These are phyloP conservation scores for Berberis thunbergii DNA, from an alignment of 164 flowering plant genomes.

Conservation along the genomic window DNA sequence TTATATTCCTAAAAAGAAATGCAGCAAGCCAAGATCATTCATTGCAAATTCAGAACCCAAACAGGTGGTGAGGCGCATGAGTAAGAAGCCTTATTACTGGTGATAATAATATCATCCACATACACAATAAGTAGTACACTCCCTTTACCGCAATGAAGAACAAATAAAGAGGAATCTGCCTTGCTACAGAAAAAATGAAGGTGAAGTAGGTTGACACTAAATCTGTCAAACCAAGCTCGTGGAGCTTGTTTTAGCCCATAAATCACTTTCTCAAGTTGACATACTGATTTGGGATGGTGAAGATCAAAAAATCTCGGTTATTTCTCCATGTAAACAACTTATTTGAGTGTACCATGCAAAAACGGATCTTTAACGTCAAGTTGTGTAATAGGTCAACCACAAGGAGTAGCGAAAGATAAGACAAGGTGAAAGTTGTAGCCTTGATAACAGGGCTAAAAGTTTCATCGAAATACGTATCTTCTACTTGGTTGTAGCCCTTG, in stretches of 20 bases:
- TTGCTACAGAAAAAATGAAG: background rate
- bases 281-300: background rate
- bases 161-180: background rate
- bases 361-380: background rate
- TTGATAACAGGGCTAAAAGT: background rate
- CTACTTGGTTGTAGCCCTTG: background rate
- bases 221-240: background rate
- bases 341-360: background rate
- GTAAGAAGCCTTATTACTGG: background rate
- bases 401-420: background rate
- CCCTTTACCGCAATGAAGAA: background rate
- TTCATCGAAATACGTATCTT: background rate
- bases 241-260: background rate
- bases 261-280: background rate
- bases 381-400: background rate
- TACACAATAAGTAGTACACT: background rate
- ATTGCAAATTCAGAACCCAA: background rate
- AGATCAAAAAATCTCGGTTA: background rate
- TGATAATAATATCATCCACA: background rate
- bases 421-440: background rate
- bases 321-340: background rate
- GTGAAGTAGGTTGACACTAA: background rate
- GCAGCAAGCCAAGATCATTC: background rate
- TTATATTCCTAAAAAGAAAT: background rate
- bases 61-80: background rate